Evolutionary conservation across 2,329 filamentous ascomycete genomes (phyloP).

Genomic region (Myriangium duriaei): DNA sequence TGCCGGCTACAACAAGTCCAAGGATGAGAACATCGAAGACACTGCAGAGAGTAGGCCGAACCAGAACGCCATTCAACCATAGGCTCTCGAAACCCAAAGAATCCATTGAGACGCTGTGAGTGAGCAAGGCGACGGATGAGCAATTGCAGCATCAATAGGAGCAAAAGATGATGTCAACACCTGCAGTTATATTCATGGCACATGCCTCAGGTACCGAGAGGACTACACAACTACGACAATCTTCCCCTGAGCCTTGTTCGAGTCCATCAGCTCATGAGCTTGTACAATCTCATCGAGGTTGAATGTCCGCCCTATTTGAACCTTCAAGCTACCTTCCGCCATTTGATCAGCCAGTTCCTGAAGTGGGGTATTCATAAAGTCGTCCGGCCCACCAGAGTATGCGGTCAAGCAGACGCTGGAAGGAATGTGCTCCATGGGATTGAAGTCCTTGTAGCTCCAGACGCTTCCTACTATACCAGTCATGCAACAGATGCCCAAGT

Average conservation of each 20-base stretch:
- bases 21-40: too few relatives aligned
- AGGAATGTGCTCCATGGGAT: slow-evolving; percentile 33
- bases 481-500: slow-evolving; percentile 33
- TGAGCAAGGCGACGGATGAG: too few relatives aligned
- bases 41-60: too few relatives aligned
- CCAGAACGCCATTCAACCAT: too few relatives aligned
- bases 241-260: slow-evolving; percentile 32
- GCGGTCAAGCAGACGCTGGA: slow-evolving; percentile 28
- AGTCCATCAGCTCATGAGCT: slow-evolving; percentile 35
- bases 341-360: slow-evolving; percentile 28
- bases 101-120: too few relatives aligned
- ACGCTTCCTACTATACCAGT: slow-evolving; percentile 34
- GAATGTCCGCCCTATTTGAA: slow-evolving; percentile 32
- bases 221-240: slow-evolving; percentile 30
- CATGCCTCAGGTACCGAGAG: too few relatives aligned
- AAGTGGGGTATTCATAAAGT: slow-evolving; percentile 32
- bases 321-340: slow-evolving; percentile 26
- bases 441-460: slow-evolving; percentile 29
- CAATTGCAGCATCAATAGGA: too few relatives aligned
- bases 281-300: slow-evolving; percentile 34
- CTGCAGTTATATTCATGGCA: too few relatives aligned
- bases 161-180: too few relatives aligned
- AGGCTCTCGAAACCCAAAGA: too few relatives aligned
- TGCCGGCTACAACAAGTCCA: too few relatives aligned
- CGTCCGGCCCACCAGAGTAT: slow-evolving; percentile 27